Percentiles rank a stretch among this genome's conserved stretches.
Conservation (phyloP, 2,329 filamentous ascomycete genomes). For the Amesomyces nigricolor region DNA sequence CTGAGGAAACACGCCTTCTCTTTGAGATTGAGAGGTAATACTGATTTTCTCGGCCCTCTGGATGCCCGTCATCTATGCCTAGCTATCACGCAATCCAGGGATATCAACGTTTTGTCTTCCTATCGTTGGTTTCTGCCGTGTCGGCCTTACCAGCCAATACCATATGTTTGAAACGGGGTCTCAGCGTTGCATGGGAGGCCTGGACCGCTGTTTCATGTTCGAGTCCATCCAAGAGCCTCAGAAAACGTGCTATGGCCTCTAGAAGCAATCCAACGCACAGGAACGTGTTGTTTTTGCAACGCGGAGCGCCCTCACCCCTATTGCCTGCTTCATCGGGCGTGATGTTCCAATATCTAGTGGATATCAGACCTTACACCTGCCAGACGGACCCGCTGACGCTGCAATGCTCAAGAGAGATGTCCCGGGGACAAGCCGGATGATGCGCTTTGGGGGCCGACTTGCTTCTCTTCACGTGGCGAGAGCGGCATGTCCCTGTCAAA, state of each 20-base stretch:
- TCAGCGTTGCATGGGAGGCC: slow-evolving; percentile 3
- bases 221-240: not conserved
- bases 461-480: slow-evolving; percentile 18
- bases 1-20: too few relatives aligned
- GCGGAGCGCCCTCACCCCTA: too few relatives aligned
- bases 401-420: slow-evolving; percentile 16
- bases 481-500: slow-evolving; percentile 21
- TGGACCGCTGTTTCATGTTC: not conserved
- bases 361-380: too few relatives aligned
- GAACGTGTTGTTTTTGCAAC: too few relatives aligned
- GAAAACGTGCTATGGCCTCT: not conserved
- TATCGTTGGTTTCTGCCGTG: too few relatives aligned
- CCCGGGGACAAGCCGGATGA: slow-evolving; percentile 34
- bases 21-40: too few relatives aligned
- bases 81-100: not conserved
- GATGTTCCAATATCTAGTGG: not conserved
- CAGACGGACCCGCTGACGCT: slow-evolving; percentile 15
- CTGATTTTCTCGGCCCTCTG: too few relatives aligned
- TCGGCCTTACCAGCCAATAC: not conserved
- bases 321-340: too few relatives aligned
- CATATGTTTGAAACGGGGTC: not conserved
- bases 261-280: not conserved
- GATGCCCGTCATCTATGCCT: too few relatives aligned
- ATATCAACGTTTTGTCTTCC: too few relatives aligned
- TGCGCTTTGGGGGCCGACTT: slow-evolving; percentile 32